Evolutionary conservation across 371 early-diverging fungal species (phyloP).

Genomic region (Nematocida ausubeli): DNA sequence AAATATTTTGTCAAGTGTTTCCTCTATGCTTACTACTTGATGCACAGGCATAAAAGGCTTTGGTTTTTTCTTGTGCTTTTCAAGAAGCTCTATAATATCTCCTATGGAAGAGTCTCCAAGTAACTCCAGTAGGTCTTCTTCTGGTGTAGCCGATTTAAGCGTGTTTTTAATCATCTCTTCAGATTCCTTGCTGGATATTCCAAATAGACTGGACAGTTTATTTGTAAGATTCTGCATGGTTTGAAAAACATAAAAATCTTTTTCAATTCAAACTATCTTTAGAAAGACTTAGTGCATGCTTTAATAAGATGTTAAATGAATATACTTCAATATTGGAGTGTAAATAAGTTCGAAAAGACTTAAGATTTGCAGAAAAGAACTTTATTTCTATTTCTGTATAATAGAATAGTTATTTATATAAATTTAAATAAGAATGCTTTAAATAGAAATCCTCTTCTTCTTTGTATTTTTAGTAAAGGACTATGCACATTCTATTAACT

Average conservation of each 20-base stretch:
- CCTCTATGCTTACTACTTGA: neutral
- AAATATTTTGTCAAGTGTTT: slow-evolving; percentile 45
- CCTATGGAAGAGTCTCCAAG: slow-evolving; percentile 64
- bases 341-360: too few relatives aligned
- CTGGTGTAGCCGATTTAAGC: slow-evolving; percentile 39
- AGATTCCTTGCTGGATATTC: slow-evolving; percentile 50
- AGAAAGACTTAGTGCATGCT: too few relatives aligned
- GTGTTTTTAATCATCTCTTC: slow-evolving; percentile 50
- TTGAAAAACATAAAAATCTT: slow-evolving; percentile 8
- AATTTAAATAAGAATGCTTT: too few relatives aligned
- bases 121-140: slow-evolving; percentile 62
- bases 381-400: neutral
- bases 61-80: slow-evolving; percentile 36
- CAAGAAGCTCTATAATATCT: slow-evolving; percentile 38
- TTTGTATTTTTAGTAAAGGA: too few relatives aligned
- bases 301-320: too few relatives aligned
- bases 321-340: too few relatives aligned
- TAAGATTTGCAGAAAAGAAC: too few relatives aligned
- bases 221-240: slow-evolving; percentile 52
- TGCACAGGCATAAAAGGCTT: neutral
- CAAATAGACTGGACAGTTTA: slow-evolving; percentile 34
- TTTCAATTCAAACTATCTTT: too few relatives aligned
- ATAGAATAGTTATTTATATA: neutral
- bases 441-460: too few relatives aligned
- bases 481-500: too few relatives aligned